A percentile compares a stretch with the other conserved stretches of the same genome.
Conservation (phyloP, 2,329 filamentous ascomycete genomes). For the Colletotrichum sublineola region DNA sequence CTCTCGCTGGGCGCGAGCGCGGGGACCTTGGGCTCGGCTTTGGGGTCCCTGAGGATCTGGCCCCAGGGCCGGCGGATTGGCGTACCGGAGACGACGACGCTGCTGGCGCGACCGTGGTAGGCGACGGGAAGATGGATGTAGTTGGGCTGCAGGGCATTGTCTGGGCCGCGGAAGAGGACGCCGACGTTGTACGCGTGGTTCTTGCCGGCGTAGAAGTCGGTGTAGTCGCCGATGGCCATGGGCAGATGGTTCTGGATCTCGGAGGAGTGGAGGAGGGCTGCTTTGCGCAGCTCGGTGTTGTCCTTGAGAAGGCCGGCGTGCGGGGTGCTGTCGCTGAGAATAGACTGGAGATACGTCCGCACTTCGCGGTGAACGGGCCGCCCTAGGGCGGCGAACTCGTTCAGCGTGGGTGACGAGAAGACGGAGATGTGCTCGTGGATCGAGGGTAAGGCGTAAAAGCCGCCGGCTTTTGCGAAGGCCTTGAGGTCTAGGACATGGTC, state of each 20-base stretch:
- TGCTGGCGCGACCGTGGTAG: slow-evolving; percentile 84
- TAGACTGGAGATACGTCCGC: slow-evolving; percentile 76
- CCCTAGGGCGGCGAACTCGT: slow-evolving; percentile 79
- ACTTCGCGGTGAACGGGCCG: slow-evolving; percentile 77
- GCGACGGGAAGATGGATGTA: slow-evolving; percentile 85
- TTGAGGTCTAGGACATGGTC: slow-evolving; percentile 78
- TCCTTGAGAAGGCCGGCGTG: slow-evolving; percentile 52
- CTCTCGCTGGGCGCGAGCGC: slow-evolving; percentile 71
- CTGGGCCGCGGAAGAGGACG: slow-evolving; percentile 78
- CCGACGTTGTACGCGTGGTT: slow-evolving; percentile 82
- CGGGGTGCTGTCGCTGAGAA: slow-evolving; percentile 68
- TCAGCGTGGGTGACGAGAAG: slow-evolving; percentile 68
- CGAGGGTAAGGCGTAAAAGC: slow-evolving; percentile 53
- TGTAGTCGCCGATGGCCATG: slow-evolving; percentile 84
- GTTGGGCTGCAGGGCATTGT: slow-evolving; percentile 83
- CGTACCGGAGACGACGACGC: slow-evolving; percentile 81
- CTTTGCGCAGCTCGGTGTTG: slow-evolving; percentile 50
- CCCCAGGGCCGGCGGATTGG: slow-evolving; percentile 79
- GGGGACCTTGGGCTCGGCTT: slow-evolving; percentile 65
- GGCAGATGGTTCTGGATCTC: slow-evolving; percentile 78
- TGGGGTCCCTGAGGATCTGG: slow-evolving; percentile 71
- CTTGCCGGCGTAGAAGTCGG: slow-evolving; percentile 85
- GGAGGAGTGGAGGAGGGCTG: slow-evolving; percentile 48
- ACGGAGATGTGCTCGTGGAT: slow-evolving; percentile 46
- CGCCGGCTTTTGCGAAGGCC: slow-evolving; percentile 64